A percentile compares a stretch with the other conserved stretches of the same genome.
Evolutionary conservation across 1,284 basidiomycete species (phyloP).

Genomic region (Marasmius sp.): DNA sequence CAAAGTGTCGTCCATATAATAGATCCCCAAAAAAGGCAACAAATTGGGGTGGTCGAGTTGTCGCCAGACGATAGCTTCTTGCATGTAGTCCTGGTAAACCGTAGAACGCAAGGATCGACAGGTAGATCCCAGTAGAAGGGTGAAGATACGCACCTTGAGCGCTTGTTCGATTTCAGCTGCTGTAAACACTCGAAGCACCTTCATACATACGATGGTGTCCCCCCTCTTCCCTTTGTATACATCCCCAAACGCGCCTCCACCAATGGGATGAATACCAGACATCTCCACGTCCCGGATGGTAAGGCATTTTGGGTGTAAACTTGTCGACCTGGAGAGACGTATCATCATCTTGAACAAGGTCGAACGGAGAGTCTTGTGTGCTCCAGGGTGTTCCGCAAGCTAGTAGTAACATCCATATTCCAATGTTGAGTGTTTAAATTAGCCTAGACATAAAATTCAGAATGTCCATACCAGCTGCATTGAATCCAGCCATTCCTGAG

Average conservation of each 20-base stretch:
- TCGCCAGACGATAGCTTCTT: conserved; percentile 1
- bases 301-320: not conserved
- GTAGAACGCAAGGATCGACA: not conserved
- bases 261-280: not conserved
- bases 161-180: not conserved
- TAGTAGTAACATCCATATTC: not conserved
- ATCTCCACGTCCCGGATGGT: not conserved
- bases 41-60: conserved; percentile 1
- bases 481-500: not conserved
- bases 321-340: not conserved
- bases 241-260: not conserved
- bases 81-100: not conserved
- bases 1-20: conserved; percentile 7
- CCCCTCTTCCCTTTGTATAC: not conserved
- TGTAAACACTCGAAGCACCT: not conserved
- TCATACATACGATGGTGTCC: not conserved
- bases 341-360: not conserved
- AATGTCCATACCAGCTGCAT: not conserved
- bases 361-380: not conserved
- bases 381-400: not conserved
- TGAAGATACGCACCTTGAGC: not conserved
- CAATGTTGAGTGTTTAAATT: not conserved
- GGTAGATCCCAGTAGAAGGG: no score
- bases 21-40: not conserved
- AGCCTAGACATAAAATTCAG: not conserved